phyloP scores from a whole-genome alignment of 78 protist genomes.

The Chrysochromulina parva region DNA sequence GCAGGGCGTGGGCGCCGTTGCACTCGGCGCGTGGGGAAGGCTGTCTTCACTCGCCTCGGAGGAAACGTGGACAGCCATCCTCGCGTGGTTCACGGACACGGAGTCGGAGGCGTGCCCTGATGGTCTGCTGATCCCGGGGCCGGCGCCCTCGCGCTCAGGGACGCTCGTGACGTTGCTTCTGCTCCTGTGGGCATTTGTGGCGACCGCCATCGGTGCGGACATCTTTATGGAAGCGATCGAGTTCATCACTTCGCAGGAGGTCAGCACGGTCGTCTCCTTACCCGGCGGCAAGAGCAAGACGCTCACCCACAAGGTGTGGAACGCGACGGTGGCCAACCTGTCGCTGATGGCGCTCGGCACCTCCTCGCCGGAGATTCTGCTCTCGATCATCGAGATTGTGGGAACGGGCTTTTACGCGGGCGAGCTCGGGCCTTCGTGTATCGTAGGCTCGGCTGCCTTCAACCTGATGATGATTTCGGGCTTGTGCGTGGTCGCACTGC shows the following conservation, averaged over 20 bases:
- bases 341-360: conserved; percentile 53
- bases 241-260: not conserved
- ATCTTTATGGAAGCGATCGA: conserved; percentile 48
- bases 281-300: not conserved
- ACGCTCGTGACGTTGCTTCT: no score
- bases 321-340: conserved; percentile 44
- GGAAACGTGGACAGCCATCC: no score
- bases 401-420: not conserved
- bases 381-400: not conserved
- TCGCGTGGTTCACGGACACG: no score
- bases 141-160: no score
- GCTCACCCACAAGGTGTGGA: conserved; percentile 12
- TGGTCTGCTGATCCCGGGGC: no score
- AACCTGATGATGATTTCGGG: conserved; percentile 41
- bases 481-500: conserved; percentile 21
- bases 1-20: no score
- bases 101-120: no score
- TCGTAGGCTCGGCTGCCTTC: conserved; percentile 41
- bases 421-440: conserved; percentile 29
- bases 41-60: no score
- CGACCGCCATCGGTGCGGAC: not conserved
- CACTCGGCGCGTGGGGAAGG: no score
- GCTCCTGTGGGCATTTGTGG: not conserved
- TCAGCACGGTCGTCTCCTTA: not conserved
- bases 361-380: conserved; percentile 34